phyloP scores from a whole-genome alignment of 371 early-diverging fungal genomes.

The Rhizomucor miehei region DNA sequence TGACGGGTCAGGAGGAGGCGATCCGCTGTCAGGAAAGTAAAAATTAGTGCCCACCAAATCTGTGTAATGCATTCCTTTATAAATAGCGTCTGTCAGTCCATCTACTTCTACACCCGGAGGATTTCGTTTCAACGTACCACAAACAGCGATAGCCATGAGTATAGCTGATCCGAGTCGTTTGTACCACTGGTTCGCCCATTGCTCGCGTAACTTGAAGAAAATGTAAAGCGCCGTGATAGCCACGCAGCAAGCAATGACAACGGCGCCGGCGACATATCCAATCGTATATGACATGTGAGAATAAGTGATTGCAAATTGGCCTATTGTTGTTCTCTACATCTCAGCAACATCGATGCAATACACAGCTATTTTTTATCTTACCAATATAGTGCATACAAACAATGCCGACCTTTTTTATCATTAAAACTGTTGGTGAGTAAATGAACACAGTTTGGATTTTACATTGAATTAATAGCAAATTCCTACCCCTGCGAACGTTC shows the following conservation, averaged over 20 bases:
- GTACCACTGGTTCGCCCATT: conserved; percentile 47
- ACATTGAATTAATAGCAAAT: neutral
- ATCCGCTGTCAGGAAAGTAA: conserved; percentile 10
- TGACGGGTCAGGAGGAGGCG: conserved; percentile 24
- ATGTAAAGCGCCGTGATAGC: conserved; percentile 34
- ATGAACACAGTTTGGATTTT: too few relatives aligned
- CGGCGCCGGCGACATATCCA: conserved; percentile 27
- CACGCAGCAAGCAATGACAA: conserved; percentile 33
- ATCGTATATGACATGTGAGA: conserved; percentile 23
- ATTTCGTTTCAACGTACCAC: too few relatives aligned
- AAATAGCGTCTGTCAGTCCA: too few relatives aligned
- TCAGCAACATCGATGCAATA: neutral
- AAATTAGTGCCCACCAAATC: conserved; percentile 41
- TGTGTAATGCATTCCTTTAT: conserved; percentile 44
- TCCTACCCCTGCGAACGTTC: conserved; percentile 42
- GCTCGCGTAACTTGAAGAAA: conserved; percentile 44
- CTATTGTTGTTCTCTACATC: conserved; percentile 9
- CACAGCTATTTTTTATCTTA: conserved; percentile 4
- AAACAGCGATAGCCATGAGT: conserved; percentile 41
- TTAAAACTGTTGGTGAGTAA: neutral
- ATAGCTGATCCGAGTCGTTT: conserved; percentile 40
- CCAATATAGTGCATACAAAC: conserved; percentile 46
- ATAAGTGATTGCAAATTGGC: conserved; percentile 42
- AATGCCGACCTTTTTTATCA: conserved; percentile 38
- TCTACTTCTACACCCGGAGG: too few relatives aligned